Evolutionary conservation across 2,329 filamentous ascomycete species (phyloP).

Genomic region (Botrytis squamosa): DNA sequence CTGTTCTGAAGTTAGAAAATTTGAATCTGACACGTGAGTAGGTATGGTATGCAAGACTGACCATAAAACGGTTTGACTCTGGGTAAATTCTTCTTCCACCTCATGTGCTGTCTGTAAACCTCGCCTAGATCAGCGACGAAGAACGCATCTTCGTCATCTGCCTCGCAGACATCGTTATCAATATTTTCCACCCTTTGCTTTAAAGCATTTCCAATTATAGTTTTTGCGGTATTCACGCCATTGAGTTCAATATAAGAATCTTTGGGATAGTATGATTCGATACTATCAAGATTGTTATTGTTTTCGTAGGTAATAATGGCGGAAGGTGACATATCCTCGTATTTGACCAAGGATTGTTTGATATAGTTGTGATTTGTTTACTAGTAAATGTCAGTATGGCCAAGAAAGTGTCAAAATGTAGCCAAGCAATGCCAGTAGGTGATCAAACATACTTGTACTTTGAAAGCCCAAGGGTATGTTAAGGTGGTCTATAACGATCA

Average conservation of each 20-base stretch:
- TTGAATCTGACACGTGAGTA: background rate
- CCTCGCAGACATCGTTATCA: slow-evolving; percentile 82
- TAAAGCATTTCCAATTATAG: slow-evolving; percentile 82
- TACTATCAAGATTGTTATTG: slow-evolving; percentile 36
- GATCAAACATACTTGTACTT: slow-evolving; percentile 30
- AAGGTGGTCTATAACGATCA: slow-evolving; percentile 93
- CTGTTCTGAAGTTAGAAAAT: slow-evolving; percentile 46
- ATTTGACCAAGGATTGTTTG: slow-evolving; percentile 28
- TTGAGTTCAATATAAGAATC: slow-evolving; percentile 34
- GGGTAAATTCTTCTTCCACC: slow-evolving; percentile 93
- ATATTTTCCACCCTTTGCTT: slow-evolving; percentile 81
- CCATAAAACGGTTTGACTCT: slow-evolving; percentile 96
- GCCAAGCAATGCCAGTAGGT: background rate
- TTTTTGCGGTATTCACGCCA: slow-evolving; percentile 56
- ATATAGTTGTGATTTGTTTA: slow-evolving; percentile 18
- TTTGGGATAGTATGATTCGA: slow-evolving; percentile 35
- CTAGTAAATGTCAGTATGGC: slow-evolving; percentile 16
- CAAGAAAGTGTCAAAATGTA: background rate
- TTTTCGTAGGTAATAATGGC: slow-evolving; percentile 54
- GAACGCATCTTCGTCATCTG: slow-evolving; percentile 95
- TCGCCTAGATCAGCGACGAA: slow-evolving; percentile 98
- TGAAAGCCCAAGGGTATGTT: slow-evolving; percentile 54
- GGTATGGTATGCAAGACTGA: slow-evolving; percentile 46
- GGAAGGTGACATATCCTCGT: slow-evolving; percentile 65
- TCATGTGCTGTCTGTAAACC: slow-evolving; percentile 96